Evolutionary conservation across 192 early-diverging fungal genomes (phyloP).

Genomic region (Physocladia obscura): DNA sequence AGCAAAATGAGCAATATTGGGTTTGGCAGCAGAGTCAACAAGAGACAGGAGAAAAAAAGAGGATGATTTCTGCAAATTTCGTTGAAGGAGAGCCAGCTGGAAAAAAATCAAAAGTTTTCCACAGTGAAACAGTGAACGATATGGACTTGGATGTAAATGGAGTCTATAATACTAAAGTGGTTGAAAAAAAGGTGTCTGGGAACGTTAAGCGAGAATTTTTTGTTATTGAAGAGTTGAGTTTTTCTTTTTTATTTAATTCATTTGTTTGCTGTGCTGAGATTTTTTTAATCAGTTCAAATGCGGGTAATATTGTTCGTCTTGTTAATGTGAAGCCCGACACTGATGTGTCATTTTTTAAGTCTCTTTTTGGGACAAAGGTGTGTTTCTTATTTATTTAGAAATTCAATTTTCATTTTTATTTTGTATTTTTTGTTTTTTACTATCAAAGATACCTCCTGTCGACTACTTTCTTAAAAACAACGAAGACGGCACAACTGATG

Average conservation of each 20-base stretch:
- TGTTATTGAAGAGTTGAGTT: conserved; percentile 25
- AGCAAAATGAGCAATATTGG: neutral
- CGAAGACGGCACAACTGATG: conserved; percentile 39
- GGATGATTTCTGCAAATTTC: too few species aligned
- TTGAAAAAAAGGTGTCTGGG: conserved; percentile 1
- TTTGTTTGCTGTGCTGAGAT: neutral
- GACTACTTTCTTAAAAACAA: conserved; percentile 45
- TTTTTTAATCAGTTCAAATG: conserved; percentile 25
- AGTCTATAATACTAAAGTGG: neutral
- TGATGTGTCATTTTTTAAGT: conserved; percentile 19
- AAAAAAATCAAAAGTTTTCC: neutral
- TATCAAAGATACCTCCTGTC: conserved; percentile 33
- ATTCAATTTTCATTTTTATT: neutral
- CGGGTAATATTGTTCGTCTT: conserved; percentile 32
- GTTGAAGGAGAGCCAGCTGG: neutral
- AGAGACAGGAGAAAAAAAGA: neutral
- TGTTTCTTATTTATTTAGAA: neutral
- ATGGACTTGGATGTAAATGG: neutral
- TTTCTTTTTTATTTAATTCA: neutral
- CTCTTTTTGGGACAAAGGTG: conserved; percentile 20
- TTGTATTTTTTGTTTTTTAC: conserved; percentile 1
- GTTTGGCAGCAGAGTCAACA: neutral
- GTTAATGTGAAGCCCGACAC: conserved; percentile 14
- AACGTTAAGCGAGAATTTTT: conserved; percentile 19
- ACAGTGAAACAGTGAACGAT: too few species aligned